Conservation (phyloP, 768 basidiomycete genomes). For the Kwoniella dejecticola region DNA sequence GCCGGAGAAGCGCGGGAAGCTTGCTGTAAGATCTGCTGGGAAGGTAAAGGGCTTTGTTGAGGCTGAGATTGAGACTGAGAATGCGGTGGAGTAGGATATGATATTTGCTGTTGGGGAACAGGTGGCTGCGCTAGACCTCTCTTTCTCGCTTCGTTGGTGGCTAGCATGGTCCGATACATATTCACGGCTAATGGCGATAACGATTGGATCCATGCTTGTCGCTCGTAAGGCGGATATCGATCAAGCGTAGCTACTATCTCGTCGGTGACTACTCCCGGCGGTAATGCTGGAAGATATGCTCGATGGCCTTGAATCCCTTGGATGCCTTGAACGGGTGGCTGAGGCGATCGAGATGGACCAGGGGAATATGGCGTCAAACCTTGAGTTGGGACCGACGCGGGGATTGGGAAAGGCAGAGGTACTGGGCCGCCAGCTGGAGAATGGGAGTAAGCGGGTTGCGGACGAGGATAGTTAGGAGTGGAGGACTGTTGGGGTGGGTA, state of each 20-base stretch:
- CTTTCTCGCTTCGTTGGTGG: slow-evolving; percentile 32
- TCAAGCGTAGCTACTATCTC: slow-evolving; percentile 45
- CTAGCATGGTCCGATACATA: slow-evolving; percentile 40
- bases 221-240: slow-evolving; percentile 44
- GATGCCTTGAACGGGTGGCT: slow-evolving; percentile 1
- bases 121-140: background rate
- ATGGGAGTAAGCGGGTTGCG: background rate
- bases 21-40: background rate
- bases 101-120: background rate
- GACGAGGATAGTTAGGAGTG: slow-evolving; percentile 1
- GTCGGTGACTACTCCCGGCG: slow-evolving; percentile 43
- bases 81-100: slow-evolving; percentile 1
- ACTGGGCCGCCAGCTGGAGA: slow-evolving; percentile 2
- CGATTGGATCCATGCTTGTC: slow-evolving; percentile 40
- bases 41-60: slow-evolving; percentile 7
- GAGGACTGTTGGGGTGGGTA: background rate
- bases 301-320: background rate
- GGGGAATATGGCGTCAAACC: slow-evolving; percentile 12
- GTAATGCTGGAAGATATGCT: slow-evolving; percentile 39
- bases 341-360: slow-evolving; percentile 14
- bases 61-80: background rate
- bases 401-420: slow-evolving; percentile 3
- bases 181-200: slow-evolving; percentile 32
- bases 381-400: slow-evolving; percentile 17
- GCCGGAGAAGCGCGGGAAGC: background rate